Conservation (phyloP, 257 asterid species). For the Verbena officinalis region DNA sequence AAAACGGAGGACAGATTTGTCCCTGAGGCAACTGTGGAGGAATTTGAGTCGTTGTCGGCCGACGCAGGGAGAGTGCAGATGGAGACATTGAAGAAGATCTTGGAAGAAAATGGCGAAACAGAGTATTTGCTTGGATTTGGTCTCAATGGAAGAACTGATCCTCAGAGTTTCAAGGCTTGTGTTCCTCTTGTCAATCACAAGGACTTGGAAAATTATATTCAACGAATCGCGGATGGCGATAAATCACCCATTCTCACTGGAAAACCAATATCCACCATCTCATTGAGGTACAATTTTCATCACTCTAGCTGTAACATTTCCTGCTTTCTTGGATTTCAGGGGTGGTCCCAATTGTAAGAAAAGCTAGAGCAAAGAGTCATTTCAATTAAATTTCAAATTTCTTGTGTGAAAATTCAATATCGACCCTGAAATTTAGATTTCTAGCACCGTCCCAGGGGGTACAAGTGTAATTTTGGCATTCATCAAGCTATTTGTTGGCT, state of each 20-base stretch:
- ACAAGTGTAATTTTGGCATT: no score
- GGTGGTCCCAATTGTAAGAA: background rate
- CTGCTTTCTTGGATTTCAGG: no score
- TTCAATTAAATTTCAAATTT: no score
- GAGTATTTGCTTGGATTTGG: constrained; percentile 64
- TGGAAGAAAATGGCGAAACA: constrained; percentile 65
- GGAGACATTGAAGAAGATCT: constrained; percentile 63
- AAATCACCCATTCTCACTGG: constrained; percentile 55
- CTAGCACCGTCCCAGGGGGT: no score
- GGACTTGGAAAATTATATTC: constrained; percentile 66
- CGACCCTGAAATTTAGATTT: no score
- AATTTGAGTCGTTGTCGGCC: constrained; percentile 61
- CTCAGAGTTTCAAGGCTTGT: constrained; percentile 47
- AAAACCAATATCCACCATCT: constrained; percentile 63
- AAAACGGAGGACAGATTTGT: constrained; percentile 46
- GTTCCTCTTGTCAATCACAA: constrained; percentile 67
- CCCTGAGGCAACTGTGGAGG: constrained; percentile 46
- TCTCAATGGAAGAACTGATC: constrained; percentile 67
- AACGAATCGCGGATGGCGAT: constrained; percentile 64
- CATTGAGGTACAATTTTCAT: constrained; percentile 52
- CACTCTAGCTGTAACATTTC: background rate
- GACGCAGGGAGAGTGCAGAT: constrained; percentile 70
- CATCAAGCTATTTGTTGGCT: no score
- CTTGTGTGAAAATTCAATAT: no score
- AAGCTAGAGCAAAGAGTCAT: no score